Conservation (phyloP, 352 stramenopile species). For the Phytopythium kandeliae region DNA sequence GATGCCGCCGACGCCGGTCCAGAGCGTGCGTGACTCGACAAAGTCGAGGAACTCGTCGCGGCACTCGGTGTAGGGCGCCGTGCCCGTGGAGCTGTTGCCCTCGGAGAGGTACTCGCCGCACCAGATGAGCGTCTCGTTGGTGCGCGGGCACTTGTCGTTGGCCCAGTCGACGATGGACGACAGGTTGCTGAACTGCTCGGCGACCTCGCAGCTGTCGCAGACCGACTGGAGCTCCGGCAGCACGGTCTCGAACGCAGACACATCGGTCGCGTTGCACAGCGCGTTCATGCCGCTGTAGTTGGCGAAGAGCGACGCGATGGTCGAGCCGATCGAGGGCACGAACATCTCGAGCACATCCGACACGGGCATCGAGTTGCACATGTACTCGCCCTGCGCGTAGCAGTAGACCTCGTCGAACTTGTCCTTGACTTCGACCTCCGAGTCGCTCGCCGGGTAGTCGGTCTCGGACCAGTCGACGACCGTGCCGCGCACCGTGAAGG, state of each 20-base stretch:
- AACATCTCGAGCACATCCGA: slow-evolving; percentile 51
- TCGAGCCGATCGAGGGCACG: slow-evolving; percentile 25
- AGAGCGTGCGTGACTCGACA: slow-evolving; percentile 29
- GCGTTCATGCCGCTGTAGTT: slow-evolving; percentile 45
- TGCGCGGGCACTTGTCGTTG: slow-evolving; percentile 68
- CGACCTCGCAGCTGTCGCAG: slow-evolving; percentile 43
- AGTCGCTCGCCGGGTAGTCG: slow-evolving; percentile 37
- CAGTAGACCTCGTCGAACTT: slow-evolving; percentile 68
- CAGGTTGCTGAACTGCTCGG: slow-evolving; percentile 57
- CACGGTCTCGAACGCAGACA: neutral
- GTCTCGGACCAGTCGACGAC: slow-evolving; percentile 39
- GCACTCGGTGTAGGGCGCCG: slow-evolving; percentile 42
- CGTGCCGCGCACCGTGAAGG: slow-evolving; percentile 37
- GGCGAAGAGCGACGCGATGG: slow-evolving; percentile 27
- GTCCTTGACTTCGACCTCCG: slow-evolving; percentile 46
- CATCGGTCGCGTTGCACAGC: slow-evolving; percentile 35
- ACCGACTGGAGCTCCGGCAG: slow-evolving; percentile 34
- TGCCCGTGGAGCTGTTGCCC: slow-evolving; percentile 24
- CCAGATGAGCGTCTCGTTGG: slow-evolving; percentile 42
- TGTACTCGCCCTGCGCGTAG: slow-evolving; percentile 64
- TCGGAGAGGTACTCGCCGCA: slow-evolving; percentile 50
- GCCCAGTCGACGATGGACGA: slow-evolving; percentile 75
- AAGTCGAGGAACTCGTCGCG: slow-evolving; percentile 39
- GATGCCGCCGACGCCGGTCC: slow-evolving; percentile 29
- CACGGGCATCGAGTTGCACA: slow-evolving; percentile 57